Evolutionary conservation across 2,329 filamentous ascomycete species (phyloP).

Genomic region (Diaporthe ampelina): DNA sequence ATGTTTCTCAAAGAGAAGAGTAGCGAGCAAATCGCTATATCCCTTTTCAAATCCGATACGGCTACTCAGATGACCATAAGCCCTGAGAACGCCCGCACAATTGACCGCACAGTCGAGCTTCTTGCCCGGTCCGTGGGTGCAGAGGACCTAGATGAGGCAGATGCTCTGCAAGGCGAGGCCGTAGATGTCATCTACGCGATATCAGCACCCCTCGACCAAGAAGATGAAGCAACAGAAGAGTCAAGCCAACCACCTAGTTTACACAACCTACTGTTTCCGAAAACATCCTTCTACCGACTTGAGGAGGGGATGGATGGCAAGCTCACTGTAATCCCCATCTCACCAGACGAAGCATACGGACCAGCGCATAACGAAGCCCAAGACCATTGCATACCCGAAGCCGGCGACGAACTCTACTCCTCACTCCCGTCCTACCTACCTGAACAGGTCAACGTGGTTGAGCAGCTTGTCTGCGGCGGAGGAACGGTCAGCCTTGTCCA

Average conservation of each 20-base stretch:
- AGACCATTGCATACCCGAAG: background rate
- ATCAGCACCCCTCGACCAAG: background rate
- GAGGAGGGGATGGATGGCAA: background rate
- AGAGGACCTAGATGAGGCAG: constrained; percentile 17
- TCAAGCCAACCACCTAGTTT: background rate
- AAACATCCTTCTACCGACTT: constrained; percentile 22
- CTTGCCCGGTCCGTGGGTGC: background rate
- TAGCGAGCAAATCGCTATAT: constrained; percentile 5
- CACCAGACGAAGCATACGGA: constrained; percentile 8
- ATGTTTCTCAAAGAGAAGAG: background rate
- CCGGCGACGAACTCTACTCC: background rate
- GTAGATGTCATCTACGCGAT: constrained; percentile 3
- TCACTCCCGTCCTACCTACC: constrained; percentile 27
- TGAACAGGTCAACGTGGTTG: constrained; percentile 12
- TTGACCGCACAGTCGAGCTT: background rate
- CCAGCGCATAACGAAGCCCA: background rate
- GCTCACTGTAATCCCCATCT: background rate
- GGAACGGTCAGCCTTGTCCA: constrained; percentile 9
- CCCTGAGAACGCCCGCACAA: background rate
- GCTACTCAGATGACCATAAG: background rate
- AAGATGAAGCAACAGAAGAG: background rate
- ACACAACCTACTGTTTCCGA: constrained; percentile 20
- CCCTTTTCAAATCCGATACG: background rate
- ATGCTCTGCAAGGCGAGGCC: constrained; percentile 27
- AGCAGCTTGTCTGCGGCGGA: background rate